Conservation (phyloP, 2,329 filamentous ascomycete genomes). For the Trichoderma aggressivum region DNA sequence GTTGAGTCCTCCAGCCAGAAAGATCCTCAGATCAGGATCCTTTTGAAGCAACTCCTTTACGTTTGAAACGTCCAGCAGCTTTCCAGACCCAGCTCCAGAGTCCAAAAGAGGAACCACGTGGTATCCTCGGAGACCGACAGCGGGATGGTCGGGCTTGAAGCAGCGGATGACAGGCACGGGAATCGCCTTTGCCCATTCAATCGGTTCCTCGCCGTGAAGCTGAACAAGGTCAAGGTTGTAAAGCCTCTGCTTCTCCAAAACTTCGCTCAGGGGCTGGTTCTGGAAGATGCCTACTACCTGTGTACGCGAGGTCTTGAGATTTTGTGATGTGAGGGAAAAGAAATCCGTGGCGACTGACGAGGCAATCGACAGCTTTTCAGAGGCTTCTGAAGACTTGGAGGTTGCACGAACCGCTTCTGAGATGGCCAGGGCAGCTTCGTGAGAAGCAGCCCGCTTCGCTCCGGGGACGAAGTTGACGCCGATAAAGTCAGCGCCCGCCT, state of each 20-base stretch:
- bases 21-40: conserved; percentile 67
- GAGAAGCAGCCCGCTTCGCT: conserved; percentile 73
- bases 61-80: conserved; percentile 67
- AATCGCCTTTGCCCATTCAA: conserved; percentile 87
- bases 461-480: conserved; percentile 88
- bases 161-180: conserved; percentile 87
- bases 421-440: conserved; percentile 76
- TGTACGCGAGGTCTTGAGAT: conserved; percentile 56
- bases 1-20: conserved; percentile 82
- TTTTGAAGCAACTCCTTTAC: conserved; percentile 64
- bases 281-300: conserved; percentile 92
- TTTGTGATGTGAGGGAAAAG: conserved; percentile 57
- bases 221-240: conserved; percentile 86
- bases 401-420: conserved; percentile 73
- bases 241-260: conserved; percentile 72
- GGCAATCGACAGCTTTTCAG: conserved; percentile 27
- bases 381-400: conserved; percentile 44
- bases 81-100: conserved; percentile 79
- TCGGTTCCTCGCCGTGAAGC: conserved; percentile 84
- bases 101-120: conserved; percentile 84
- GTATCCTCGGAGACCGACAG: conserved; percentile 70
- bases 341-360: conserved; percentile 57
- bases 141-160: conserved; percentile 74
- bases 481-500: conserved; percentile 85
- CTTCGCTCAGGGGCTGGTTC: conserved; percentile 79